phyloP scores from a whole-genome alignment of 2,329 filamentous ascomycete species.

The Aspergillus neotritici region DNA sequence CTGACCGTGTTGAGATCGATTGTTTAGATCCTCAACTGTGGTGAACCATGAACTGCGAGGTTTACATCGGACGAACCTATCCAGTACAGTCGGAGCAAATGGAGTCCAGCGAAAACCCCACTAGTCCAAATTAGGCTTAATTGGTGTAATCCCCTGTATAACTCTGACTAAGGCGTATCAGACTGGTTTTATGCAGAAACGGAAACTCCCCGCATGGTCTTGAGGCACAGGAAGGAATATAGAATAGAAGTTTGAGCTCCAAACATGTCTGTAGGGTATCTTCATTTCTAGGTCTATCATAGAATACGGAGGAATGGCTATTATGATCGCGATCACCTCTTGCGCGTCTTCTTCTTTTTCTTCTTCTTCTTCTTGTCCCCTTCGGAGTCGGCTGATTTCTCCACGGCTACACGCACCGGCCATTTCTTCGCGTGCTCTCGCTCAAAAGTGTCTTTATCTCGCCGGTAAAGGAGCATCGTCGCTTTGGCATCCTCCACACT shows the following conservation, averaged over 20 bases:
- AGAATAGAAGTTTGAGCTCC: too few species aligned
- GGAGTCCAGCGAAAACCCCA: too few species aligned
- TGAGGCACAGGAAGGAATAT: too few species aligned
- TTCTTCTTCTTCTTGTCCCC: slow-evolving; percentile 43
- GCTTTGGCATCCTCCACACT: slow-evolving; percentile 74
- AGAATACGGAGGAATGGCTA: not conserved
- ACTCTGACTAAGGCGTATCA: too few species aligned
- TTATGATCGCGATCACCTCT: slow-evolving; percentile 29
- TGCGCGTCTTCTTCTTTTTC: slow-evolving; percentile 44
- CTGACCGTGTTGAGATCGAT: too few species aligned
- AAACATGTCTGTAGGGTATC: too few species aligned
- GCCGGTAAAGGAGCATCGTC: slow-evolving; percentile 81
- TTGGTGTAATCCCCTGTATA: too few species aligned
- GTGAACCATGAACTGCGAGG: not conserved
- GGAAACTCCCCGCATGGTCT: too few species aligned
- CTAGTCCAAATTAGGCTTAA: not conserved
- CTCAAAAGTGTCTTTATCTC: slow-evolving; percentile 80
- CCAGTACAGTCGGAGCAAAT: too few species aligned
- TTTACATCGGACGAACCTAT: not conserved
- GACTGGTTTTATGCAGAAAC: too few species aligned
- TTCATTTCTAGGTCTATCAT: too few species aligned
- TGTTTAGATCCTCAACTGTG: not conserved
- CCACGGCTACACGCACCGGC: slow-evolving; percentile 37
- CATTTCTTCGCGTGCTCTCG: slow-evolving; percentile 68
- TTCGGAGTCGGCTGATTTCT: slow-evolving; percentile 28